Percentiles rank a stretch among this genome's conserved stretches.
phyloP scores from a whole-genome alignment of 345 rosid species.

The Nasturtium officinale region DNA sequence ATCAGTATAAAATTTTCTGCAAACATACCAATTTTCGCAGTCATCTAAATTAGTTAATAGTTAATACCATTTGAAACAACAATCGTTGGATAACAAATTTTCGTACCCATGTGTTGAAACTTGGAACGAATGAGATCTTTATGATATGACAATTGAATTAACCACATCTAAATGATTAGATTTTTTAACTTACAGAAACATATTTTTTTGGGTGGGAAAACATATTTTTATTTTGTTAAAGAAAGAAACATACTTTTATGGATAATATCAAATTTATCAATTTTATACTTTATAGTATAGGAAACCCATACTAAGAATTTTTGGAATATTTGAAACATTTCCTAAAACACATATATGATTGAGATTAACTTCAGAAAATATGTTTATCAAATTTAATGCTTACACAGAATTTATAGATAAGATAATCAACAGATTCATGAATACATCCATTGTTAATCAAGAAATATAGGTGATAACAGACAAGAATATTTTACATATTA shows the following conservation, averaged over 20 bases:
- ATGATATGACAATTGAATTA: too few relatives aligned
- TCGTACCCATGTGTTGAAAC: too few relatives aligned
- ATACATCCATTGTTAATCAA: neutral
- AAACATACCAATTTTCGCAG: too few relatives aligned
- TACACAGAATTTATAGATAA: neutral
- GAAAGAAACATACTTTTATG: conserved; percentile 8
- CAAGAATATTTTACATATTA: neutral
- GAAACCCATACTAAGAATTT: neutral
- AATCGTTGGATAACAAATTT: too few relatives aligned
- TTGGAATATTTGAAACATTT: neutral
- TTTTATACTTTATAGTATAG: neutral
- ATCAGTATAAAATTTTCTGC: too few relatives aligned
- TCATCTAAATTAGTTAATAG: too few relatives aligned
- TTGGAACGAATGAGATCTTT: too few relatives aligned
- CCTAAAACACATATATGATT: neutral
- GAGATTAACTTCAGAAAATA: neutral
- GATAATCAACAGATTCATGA: neutral
- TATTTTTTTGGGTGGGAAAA: neutral
- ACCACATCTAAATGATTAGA: neutral
- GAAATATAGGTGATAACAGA: neutral
- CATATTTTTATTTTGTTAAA: neutral
- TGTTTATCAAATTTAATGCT: neutral
- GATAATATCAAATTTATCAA: conserved; percentile 27
- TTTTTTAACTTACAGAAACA: neutral
- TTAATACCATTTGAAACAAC: too few relatives aligned